A percentile compares a stretch with the other conserved stretches of the same genome.
Evolutionary conservation across 176 grass and related monocot species (phyloP).

Genomic region (Oryza officinalis): DNA sequence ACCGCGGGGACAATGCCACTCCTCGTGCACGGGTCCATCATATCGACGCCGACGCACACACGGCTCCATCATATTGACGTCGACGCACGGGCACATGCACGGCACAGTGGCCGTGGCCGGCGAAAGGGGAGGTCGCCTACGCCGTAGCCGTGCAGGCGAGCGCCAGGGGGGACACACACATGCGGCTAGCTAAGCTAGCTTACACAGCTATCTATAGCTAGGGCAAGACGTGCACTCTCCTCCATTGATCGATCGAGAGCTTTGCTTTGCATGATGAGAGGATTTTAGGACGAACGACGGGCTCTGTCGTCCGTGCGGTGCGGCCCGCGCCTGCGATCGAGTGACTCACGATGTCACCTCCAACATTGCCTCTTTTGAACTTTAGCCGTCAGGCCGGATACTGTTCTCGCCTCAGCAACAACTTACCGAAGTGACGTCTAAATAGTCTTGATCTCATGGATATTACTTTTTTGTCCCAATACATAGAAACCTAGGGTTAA

Average conservation of each 20-base stretch:
- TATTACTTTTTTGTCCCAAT: too few relatives aligned
- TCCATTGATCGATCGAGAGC: not conserved
- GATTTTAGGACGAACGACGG: not conserved
- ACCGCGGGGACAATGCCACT: not conserved
- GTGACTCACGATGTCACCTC: slow-evolving; percentile 40
- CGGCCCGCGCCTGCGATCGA: not conserved
- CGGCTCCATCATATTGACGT: slow-evolving; percentile 2
- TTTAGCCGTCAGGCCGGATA: slow-evolving; percentile 16
- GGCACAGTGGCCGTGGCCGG: slow-evolving; percentile 18
- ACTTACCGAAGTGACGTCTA: slow-evolving; percentile 22
- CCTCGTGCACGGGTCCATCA: not conserved
- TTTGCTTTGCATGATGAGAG: not conserved
- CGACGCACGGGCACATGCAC: slow-evolving; percentile 22
- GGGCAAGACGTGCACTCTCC: slow-evolving; percentile 14
- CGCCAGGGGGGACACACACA: not conserved
- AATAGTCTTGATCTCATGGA: not conserved
- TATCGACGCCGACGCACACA: not conserved
- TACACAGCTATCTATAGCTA: not conserved
- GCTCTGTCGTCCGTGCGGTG: not conserved
- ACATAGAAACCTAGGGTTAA: too few relatives aligned
- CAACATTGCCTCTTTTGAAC: slow-evolving; percentile 31
- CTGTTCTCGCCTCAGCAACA: slow-evolving; percentile 2
- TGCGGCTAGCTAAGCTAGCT: not conserved
- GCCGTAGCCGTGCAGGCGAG: slow-evolving; percentile 29
- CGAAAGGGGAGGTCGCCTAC: slow-evolving; percentile 10